These are phyloP conservation scores for Amylostereum areolatum DNA, from an alignment of 1,284 basidiomycete species.

Conservation along the genomic window DNA sequence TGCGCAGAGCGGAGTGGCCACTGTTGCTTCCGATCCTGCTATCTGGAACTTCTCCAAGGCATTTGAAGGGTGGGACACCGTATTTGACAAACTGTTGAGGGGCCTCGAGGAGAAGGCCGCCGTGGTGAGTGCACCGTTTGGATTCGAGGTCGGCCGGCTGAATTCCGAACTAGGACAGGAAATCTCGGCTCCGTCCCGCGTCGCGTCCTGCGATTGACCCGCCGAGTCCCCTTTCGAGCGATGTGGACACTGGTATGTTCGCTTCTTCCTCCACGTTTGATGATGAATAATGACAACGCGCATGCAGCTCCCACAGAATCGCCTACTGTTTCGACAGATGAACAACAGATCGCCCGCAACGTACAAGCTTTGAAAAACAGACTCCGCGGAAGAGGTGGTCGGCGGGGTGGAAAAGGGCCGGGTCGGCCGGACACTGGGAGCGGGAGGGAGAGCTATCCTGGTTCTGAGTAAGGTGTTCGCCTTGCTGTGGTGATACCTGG, in stretches of 20 bases:
- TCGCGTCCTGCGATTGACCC: slow-evolving; percentile 31
- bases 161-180: slow-evolving; percentile 51
- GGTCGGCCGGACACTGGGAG: slow-evolving; percentile 46
- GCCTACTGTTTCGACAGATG: slow-evolving; percentile 59
- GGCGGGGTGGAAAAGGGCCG: slow-evolving; percentile 45
- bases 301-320: slow-evolving; percentile 51
- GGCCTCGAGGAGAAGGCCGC: slow-evolving; percentile 73
- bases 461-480: slow-evolving; percentile 52
- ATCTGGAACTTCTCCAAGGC: slow-evolving; percentile 67
- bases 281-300: no score
- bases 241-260: slow-evolving; percentile 45
- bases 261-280: background rate
- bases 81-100: slow-evolving; percentile 75
- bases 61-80: slow-evolving; percentile 77
- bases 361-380: slow-evolving; percentile 87
- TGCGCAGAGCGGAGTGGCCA: slow-evolving; percentile 36
- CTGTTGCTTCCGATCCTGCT: slow-evolving; percentile 29
- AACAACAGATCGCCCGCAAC: slow-evolving; percentile 88
- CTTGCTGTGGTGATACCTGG: slow-evolving; percentile 4
- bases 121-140: slow-evolving; percentile 36
- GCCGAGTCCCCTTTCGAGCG: slow-evolving; percentile 53
- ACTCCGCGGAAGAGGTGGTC: slow-evolving; percentile 62
- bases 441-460: slow-evolving; percentile 54
- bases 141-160: slow-evolving; percentile 2
- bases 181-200: slow-evolving; percentile 48